phyloP scores from a whole-genome alignment of 2,329 filamentous ascomycete species.

The Apiospora sp. region DNA sequence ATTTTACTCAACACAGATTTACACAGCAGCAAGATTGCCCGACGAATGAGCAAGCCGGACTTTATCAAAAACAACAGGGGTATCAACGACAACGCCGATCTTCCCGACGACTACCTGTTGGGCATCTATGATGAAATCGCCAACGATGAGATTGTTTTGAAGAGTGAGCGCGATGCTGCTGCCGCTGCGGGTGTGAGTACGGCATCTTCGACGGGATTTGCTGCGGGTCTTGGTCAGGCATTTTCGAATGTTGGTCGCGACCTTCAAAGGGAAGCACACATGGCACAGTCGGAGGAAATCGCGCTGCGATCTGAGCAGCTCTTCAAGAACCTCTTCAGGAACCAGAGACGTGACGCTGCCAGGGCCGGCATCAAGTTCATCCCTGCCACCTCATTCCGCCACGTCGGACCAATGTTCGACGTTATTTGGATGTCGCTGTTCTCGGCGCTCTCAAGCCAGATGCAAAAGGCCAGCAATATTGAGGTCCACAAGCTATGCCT shows the following conservation, averaged over 20 bases:
- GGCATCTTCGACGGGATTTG: slow-evolving; percentile 72
- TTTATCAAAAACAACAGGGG: slow-evolving; percentile 99
- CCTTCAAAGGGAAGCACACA: slow-evolving; percentile 88
- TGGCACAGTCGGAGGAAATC: slow-evolving; percentile 96
- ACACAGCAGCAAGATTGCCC: slow-evolving; percentile 84
- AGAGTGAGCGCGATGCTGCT: slow-evolving; percentile 89
- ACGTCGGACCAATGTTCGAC: slow-evolving; percentile 98
- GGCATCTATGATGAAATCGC: slow-evolving; percentile 93
- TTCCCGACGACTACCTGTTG: slow-evolving; percentile 90
- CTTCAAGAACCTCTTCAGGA: slow-evolving; percentile 91
- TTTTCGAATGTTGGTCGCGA: slow-evolving; percentile 92
- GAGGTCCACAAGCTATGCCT: slow-evolving; percentile 93
- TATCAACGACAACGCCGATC: slow-evolving; percentile 94
- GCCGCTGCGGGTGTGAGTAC: slow-evolving; percentile 75
- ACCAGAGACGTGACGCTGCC: slow-evolving; percentile 81
- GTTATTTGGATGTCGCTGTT: slow-evolving; percentile 99
- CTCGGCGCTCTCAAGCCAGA: slow-evolving; percentile 90
- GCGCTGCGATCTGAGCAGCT: slow-evolving; percentile 77
- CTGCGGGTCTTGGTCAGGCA: slow-evolving; percentile 85
- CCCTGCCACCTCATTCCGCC: slow-evolving; percentile 89
- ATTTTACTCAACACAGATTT: slow-evolving; percentile 97
- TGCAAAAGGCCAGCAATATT: slow-evolving; percentile 91
- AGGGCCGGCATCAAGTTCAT: slow-evolving; percentile 80
- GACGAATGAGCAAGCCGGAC: slow-evolving; percentile 93
- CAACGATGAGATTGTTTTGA: slow-evolving; percentile 90